A percentile compares a stretch with the other conserved stretches of the same genome.
phyloP scores from a whole-genome alignment of 371 early-diverging fungal species.

The Mortierella sp. region DNA sequence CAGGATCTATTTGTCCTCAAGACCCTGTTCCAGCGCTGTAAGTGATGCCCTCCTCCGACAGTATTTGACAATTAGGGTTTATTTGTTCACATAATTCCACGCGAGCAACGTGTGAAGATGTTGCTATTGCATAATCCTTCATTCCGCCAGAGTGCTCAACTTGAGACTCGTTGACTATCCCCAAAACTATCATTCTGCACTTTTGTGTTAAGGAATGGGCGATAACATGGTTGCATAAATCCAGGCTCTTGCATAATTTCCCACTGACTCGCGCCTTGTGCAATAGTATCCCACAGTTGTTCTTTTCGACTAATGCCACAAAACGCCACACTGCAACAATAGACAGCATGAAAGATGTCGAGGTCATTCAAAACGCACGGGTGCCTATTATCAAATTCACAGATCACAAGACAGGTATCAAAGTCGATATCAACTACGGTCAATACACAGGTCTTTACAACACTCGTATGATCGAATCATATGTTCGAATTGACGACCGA shows the following conservation, averaged over 20 bases:
- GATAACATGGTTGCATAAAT: too few relatives aligned
- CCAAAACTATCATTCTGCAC: too few relatives aligned
- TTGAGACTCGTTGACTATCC: too few relatives aligned
- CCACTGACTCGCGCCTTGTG: not conserved
- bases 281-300: not conserved
- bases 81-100: too few relatives aligned
- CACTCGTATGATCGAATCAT: conserved; percentile 47
- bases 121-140: too few relatives aligned
- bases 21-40: conserved; percentile 53
- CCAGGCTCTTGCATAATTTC: not conserved
- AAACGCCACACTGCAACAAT: not conserved
- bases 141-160: too few relatives aligned
- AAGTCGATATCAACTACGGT: conserved; percentile 49
- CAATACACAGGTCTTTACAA: conserved; percentile 51
- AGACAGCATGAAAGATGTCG: conserved; percentile 59
- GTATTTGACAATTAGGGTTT: not conserved
- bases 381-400: conserved; percentile 52
- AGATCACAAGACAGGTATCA: conserved; percentile 49
- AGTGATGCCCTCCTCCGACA: not conserved
- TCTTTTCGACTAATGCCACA: not conserved
- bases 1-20: conserved; percentile 50
- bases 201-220: not conserved
- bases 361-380: conserved; percentile 39
- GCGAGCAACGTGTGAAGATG: too few relatives aligned
- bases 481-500: conserved; percentile 45